These are phyloP conservation scores for Polytrichum commune DNA, from an alignment of 225 moss, liverwort and hornwort species.

Conservation along the genomic window DNA sequence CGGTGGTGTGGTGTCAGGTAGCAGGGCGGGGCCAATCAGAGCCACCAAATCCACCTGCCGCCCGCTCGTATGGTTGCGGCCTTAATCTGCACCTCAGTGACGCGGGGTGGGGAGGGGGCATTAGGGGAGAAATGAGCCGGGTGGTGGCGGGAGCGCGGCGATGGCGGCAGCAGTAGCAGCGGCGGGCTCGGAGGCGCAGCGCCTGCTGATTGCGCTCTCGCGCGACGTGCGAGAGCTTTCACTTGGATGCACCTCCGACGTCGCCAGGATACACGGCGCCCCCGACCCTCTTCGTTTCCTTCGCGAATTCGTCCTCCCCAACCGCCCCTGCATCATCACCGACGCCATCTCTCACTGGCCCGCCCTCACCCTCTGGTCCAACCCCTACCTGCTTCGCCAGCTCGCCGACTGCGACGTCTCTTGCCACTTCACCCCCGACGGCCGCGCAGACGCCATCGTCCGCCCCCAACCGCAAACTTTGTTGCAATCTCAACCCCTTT, in stretches of 20 bases:
- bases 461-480: neutral
- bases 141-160: too few relatives aligned
- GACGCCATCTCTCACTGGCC: slow-evolving; percentile 86
- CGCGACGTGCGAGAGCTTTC: slow-evolving; percentile 80
- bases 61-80: too few relatives aligned
- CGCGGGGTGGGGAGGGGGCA: too few relatives aligned
- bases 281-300: slow-evolving; percentile 59
- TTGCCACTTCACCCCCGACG: slow-evolving; percentile 90
- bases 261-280: slow-evolving; percentile 55
- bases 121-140: too few relatives aligned
- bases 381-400: slow-evolving; percentile 51
- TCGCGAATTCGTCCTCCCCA: slow-evolving; percentile 72
- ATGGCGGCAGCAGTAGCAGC: too few relatives aligned
- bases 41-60: too few relatives aligned
- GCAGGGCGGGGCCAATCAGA: too few relatives aligned
- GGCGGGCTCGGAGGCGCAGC: too few relatives aligned
- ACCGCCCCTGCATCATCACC: slow-evolving; percentile 87
- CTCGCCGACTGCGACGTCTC: slow-evolving; percentile 53
- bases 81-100: too few relatives aligned
- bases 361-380: slow-evolving; percentile 74
- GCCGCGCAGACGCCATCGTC: slow-evolving; percentile 81
- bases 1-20: too few relatives aligned
- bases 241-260: slow-evolving; percentile 55
- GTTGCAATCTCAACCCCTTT: slow-evolving; percentile 24
- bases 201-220: slow-evolving; percentile 47